Percentiles rank a stretch among this genome's conserved stretches.
Conservation (phyloP, 768 basidiomycete species). For the Stropharia rugosoannulata region DNA sequence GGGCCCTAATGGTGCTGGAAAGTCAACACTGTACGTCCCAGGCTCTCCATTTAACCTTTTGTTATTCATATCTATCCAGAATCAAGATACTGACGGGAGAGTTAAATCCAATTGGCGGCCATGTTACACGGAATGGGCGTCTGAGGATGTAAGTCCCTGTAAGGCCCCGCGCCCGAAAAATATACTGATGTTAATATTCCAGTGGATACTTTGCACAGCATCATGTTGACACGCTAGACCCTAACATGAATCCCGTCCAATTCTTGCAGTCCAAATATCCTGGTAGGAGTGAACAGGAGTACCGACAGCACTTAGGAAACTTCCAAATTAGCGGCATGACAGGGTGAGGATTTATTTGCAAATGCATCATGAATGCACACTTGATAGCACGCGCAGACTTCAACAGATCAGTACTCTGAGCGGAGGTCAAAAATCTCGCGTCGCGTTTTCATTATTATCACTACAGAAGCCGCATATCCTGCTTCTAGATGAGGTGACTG, state of each 20-base stretch:
- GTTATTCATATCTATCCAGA: constrained; percentile 35
- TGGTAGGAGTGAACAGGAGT: constrained; percentile 94
- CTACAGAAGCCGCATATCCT: constrained; percentile 90
- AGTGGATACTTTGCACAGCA: constrained; percentile 95
- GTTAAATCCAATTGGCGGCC: constrained; percentile 69
- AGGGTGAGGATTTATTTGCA: constrained; percentile 46
- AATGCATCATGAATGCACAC: not conserved
- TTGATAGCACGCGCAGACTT: constrained; percentile 42
- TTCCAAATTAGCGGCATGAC: constrained; percentile 98
- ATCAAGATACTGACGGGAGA: constrained; percentile 93
- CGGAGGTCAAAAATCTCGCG: constrained; percentile 95
- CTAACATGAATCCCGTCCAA: constrained; percentile 87
- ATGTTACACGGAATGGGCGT: constrained; percentile 89
- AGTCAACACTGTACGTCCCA: constrained; percentile 79
- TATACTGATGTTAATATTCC: constrained; percentile 7
- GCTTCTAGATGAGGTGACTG: constrained; percentile 87
- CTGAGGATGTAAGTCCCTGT: constrained; percentile 68
- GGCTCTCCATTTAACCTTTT: not conserved
- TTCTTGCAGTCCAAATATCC: constrained; percentile 93
- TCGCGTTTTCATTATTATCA: constrained; percentile 87
- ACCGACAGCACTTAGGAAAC: constrained; percentile 90
- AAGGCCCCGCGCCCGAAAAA: not conserved
- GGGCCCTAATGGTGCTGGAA: constrained; percentile 94
- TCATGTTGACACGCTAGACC: constrained; percentile 89
- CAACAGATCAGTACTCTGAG: constrained; percentile 90